phyloP scores from a whole-genome alignment of 1,139 yeast genomes.

The Scheffersomyces illinoinensis region DNA sequence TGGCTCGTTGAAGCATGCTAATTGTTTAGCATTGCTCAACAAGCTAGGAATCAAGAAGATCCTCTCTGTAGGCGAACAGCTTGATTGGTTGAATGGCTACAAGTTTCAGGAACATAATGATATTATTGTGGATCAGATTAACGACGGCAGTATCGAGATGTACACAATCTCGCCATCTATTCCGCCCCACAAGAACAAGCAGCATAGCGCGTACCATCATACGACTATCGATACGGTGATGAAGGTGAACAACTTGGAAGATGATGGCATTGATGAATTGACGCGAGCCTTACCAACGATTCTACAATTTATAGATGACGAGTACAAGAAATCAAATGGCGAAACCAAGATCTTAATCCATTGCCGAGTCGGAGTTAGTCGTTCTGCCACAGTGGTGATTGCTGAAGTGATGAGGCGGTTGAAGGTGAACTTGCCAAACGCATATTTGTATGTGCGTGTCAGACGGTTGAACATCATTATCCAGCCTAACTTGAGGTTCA shows the following conservation, averaged over 20 bases:
- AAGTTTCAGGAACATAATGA: conserved; percentile 30
- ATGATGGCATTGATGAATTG: conserved; percentile 50
- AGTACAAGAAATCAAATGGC: conserved; percentile 26
- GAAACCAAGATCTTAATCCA: conserved; percentile 42
- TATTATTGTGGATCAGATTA: conserved; percentile 22
- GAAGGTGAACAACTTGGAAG: conserved; percentile 48
- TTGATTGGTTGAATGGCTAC: conserved; percentile 57
- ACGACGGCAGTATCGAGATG: conserved; percentile 36
- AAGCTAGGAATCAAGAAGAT: conserved; percentile 72
- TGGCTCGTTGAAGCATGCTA: conserved; percentile 85
- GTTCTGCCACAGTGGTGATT: conserved; percentile 51
- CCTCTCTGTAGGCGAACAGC: conserved; percentile 82
- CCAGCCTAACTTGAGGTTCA: conserved; percentile 49
- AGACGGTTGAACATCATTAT: conserved; percentile 48
- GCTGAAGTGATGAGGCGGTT: conserved; percentile 50
- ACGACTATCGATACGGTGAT: conserved; percentile 33
- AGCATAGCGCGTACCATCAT: conserved; percentile 1
- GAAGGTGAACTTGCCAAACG: conserved; percentile 37
- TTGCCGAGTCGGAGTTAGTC: conserved; percentile 52
- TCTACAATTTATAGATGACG: conserved; percentile 37
- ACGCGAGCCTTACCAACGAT: conserved; percentile 35
- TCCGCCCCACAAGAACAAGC: neutral
- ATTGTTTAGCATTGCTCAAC: conserved; percentile 60
- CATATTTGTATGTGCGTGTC: conserved; percentile 48
- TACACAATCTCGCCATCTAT: conserved; percentile 24